Evolutionary conservation across 768 basidiomycete genomes (phyloP).

Genomic region (Kwoniella botswanensis): DNA sequence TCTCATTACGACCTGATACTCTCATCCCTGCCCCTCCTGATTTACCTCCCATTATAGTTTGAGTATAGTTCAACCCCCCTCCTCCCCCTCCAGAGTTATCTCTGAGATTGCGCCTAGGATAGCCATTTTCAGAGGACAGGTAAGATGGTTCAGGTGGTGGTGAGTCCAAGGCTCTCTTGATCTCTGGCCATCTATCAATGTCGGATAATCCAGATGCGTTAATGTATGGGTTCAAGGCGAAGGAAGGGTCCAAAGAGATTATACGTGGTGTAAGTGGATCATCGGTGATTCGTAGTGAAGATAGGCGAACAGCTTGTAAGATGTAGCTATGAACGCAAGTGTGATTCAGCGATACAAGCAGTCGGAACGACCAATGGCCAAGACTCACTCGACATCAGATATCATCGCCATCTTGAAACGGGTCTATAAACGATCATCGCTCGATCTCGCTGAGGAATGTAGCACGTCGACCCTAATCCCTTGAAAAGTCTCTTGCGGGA

Average conservation of each 20-base stretch:
- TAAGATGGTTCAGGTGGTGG: conserved; percentile 65
- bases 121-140: conserved; percentile 60
- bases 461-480: no score
- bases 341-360: neutral
- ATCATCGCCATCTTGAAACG: conserved; percentile 54
- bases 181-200: conserved; percentile 80
- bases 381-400: conserved; percentile 54
- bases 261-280: conserved; percentile 83
- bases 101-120: conserved; percentile 50
- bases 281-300: conserved; percentile 84
- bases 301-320: conserved; percentile 81
- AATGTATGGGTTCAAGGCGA: conserved; percentile 82
- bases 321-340: conserved; percentile 63
- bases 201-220: conserved; percentile 79
- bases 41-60: conserved; percentile 82
- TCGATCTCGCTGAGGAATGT: neutral
- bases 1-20: conserved; percentile 63
- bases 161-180: conserved; percentile 66
- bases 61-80: conserved; percentile 74
- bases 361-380: neutral
- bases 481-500: no score
- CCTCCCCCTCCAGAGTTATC: conserved; percentile 55
- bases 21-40: conserved; percentile 78
- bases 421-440: neutral
- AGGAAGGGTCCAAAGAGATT: conserved; percentile 74